Conservation (phyloP, 257 asterid genomes). For the Capsicum chinense region DNA sequence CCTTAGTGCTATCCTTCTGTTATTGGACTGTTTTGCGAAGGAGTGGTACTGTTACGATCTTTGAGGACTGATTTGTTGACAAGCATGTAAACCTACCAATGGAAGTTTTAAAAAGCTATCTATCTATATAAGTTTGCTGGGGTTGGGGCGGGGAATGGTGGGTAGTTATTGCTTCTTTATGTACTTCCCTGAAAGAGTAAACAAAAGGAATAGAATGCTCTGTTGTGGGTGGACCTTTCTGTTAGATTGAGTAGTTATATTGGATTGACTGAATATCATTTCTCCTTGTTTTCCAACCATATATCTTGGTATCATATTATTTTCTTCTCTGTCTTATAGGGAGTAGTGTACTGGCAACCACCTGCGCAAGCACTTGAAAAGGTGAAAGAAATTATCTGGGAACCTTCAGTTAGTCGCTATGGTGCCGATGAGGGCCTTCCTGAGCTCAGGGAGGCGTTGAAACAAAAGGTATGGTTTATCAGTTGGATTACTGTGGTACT, state of each 20-base stretch:
- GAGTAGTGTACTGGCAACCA: conserved; percentile 97
- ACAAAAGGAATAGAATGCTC: not conserved
- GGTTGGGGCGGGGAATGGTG: conserved; percentile 8
- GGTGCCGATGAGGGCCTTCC: conserved; percentile 97
- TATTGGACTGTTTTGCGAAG: not conserved
- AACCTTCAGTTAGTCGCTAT: conserved; percentile 83
- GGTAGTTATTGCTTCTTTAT: not conserved
- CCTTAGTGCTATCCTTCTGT: not conserved
- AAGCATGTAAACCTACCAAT: not conserved
- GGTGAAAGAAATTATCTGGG: conserved; percentile 75
- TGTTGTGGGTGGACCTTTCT: conserved; percentile 12
- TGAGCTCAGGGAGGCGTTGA: conserved; percentile 85
- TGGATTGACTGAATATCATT: not conserved
- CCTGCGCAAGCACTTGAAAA: conserved; percentile 82
- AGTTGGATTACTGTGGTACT: conserved; percentile 8
- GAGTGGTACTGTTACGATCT: not conserved
- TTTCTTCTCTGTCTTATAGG: conserved; percentile 49
- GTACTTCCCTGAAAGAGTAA: conserved; percentile 5
- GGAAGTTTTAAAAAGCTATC: too few relatives aligned
- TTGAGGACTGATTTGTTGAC: not conserved
- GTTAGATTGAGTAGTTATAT: conserved; percentile 12
- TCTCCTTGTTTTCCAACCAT: not conserved
- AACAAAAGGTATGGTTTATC: conserved; percentile 59
- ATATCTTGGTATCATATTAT: conserved; percentile 5
- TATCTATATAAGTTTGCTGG: not conserved